Base-by-base conservation (phyloP, 805 yeast species). In the Suhomyces pyralidae region DNA sequence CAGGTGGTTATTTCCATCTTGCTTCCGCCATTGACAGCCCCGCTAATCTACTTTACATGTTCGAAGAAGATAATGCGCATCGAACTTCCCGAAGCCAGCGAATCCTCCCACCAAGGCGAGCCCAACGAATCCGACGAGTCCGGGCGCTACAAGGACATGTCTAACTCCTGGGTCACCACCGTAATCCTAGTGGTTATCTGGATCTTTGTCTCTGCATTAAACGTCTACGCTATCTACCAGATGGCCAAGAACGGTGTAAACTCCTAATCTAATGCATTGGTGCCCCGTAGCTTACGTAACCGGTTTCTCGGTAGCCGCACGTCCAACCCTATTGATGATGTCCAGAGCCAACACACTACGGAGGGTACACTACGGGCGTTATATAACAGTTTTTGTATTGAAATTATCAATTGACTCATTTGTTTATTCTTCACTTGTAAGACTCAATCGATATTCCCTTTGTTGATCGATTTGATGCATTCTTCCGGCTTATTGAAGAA, bases 1-100 rank as follows among this genome's bases (percentile, higher is more conserved):
- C 97, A 91, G 69, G 94, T 91, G 17, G 84, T 89, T 1, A 75
- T 91, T 48, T 89, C 97, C 1, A 79, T 92, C 49, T 77, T 92
- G 45, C 76, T 91, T 53, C 97, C 97, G 8, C 86, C 91, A 58
- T 77, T 90, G 44, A 82, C 92, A 7, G 93, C 96, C 1, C 97
- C 97, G 5, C 74, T 91, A 63, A 81, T 91, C 46, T 91, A 84
- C 63, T 87, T 91, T 67, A 92, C 97, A 1, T 81, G 89, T 48
- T 79, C 76, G 49, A 84, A 81, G 61, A 66, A 79, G 12, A 80
- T 86, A 46, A 91, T 92, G 97, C 75, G 70, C 46, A 82, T 84
- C 5, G 77, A 79, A 51, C 63, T 77, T 2, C 59, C 63, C 10
- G 28, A n/a, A n/a, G n/a, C n/a, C n/a, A n/a, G 25, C 25, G 42